Evolutionary conservation across 2,329 filamentous ascomycete species (phyloP).

Genomic region (Fusarium sp.): DNA sequence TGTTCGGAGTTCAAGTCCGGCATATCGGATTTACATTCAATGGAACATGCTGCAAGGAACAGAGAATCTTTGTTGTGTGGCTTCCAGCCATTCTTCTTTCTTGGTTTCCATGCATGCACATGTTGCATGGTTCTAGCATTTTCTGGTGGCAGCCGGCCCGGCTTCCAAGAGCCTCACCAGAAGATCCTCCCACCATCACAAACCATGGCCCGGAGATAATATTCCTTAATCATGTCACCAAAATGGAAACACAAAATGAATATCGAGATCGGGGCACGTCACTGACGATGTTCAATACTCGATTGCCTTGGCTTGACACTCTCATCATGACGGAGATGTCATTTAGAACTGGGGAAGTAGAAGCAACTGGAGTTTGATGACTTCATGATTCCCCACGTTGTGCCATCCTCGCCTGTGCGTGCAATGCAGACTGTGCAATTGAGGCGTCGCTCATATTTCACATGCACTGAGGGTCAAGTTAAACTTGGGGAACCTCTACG

Average conservation of each 20-base stretch:
- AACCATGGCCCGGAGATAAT: slow-evolving; percentile 28
- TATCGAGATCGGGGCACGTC: slow-evolving; percentile 41
- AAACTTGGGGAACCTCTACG: neutral
- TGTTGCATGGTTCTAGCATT: slow-evolving; percentile 35
- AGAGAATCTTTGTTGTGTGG: neutral
- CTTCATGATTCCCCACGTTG: slow-evolving; percentile 42
- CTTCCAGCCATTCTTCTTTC: slow-evolving; percentile 12
- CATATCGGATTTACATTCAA: neutral
- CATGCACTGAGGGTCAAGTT: neutral
- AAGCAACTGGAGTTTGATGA: slow-evolving; percentile 39
- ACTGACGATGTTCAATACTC: slow-evolving; percentile 10
- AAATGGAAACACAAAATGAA: slow-evolving; percentile 18
- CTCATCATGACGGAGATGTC: slow-evolving; percentile 14
- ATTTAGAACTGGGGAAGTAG: slow-evolving; percentile 35
- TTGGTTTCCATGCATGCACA: slow-evolving; percentile 23
- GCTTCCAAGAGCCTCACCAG: slow-evolving; percentile 33
- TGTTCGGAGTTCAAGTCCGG: neutral
- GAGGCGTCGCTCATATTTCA: neutral
- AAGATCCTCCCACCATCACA: slow-evolving; percentile 33
- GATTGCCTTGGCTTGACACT: slow-evolving; percentile 24
- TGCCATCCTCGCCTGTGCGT: neutral
- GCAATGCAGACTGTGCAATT: neutral
- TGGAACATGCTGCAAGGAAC: neutral
- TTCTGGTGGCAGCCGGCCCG: slow-evolving; percentile 42
- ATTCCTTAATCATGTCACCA: slow-evolving; percentile 20